These are phyloP conservation scores for Solanum bukasovii DNA, from an alignment of 257 asterid genomes.

Conservation along the genomic window DNA sequence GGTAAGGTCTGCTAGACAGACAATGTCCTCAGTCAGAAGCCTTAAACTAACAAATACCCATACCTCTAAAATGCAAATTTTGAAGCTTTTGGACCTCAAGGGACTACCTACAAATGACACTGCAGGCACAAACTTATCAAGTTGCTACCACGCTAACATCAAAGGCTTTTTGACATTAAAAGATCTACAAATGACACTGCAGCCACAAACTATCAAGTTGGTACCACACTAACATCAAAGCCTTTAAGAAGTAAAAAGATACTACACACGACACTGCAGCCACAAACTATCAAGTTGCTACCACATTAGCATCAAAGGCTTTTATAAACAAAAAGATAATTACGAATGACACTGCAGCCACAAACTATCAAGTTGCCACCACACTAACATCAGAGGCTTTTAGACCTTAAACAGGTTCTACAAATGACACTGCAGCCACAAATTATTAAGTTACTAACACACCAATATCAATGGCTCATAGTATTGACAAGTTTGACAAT, in stretches of 20 bases:
- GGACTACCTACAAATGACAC: not conserved
- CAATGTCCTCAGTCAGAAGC: not conserved
- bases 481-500: not conserved
- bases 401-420: not conserved
- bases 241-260: not conserved
- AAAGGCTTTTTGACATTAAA: not conserved
- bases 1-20: not conserved
- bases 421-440: not conserved
- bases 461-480: not conserved
- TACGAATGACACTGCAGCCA: not conserved
- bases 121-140: not conserved
- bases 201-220: not conserved
- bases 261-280: not conserved
- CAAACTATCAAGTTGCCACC: not conserved
- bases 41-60: not conserved
- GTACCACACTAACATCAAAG: not conserved
- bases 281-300: not conserved
- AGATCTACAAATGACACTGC: not conserved
- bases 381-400: not conserved
- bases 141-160: not conserved
- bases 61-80: not conserved
- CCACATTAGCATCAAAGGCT: not conserved
- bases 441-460: not conserved
- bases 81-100: not conserved
- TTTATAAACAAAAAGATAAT: not conserved